These are phyloP conservation scores for Moelleriella libera DNA, from an alignment of 2,329 filamentous ascomycete species.

Conservation along the genomic window DNA sequence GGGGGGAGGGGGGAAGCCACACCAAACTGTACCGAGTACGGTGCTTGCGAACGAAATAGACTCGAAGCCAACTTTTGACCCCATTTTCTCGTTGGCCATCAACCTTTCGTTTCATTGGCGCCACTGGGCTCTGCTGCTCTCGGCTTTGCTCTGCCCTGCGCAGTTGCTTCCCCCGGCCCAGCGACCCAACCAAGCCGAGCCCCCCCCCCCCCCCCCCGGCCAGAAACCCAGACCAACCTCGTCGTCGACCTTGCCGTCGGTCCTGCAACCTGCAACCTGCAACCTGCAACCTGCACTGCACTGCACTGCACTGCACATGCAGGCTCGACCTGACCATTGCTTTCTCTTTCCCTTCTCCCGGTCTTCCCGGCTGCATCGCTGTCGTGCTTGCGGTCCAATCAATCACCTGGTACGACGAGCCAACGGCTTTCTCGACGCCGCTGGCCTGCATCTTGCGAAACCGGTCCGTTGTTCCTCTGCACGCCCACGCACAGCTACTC, in stretches of 20 bases:
- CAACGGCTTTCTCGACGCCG: background rate
- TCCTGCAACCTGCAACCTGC: conserved; percentile 1
- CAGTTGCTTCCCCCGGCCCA: no score
- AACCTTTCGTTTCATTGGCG: no score
- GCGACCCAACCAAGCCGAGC: background rate
- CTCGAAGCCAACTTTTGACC: no score
- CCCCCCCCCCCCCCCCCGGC: background rate
- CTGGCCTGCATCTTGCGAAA: background rate
- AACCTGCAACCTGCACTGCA: background rate
- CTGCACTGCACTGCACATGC: background rate
- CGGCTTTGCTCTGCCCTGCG: no score
- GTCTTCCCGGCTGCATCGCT: background rate
- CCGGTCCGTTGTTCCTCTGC: background rate
- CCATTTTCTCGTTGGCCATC: no score
- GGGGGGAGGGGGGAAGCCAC: background rate
- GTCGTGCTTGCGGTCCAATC: background rate
- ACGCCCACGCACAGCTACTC: background rate
- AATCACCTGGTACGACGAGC: background rate
- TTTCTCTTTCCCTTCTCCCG: background rate
- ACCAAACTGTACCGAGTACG: background rate
- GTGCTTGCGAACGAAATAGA: no score
- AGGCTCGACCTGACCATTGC: background rate
- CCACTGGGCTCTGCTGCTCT: no score
- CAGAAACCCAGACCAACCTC: background rate
- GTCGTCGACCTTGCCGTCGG: background rate